Evolutionary conservation across 768 basidiomycete genomes (phyloP).

Genomic region (Lentinula detonsa): DNA sequence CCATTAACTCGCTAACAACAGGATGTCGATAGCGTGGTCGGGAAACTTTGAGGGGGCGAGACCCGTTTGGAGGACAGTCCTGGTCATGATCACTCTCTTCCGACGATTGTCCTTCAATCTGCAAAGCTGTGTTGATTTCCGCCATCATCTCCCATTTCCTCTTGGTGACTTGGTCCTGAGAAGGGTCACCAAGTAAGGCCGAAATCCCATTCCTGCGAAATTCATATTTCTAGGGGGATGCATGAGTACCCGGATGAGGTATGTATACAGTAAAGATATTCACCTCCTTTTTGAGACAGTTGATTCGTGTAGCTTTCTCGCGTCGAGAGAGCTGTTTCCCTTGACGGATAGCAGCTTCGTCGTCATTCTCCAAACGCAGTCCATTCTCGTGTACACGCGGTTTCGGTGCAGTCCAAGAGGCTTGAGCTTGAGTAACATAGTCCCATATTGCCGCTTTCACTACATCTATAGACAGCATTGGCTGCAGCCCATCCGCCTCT

Average conservation of each 20-base stretch:
- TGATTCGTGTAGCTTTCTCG: not conserved
- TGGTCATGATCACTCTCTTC: not conserved
- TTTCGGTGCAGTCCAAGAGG: not conserved
- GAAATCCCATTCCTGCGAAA: not conserved
- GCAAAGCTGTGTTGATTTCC: not conserved
- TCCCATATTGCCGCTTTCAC: not conserved
- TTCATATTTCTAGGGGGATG: not conserved
- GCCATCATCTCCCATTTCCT: not conserved
- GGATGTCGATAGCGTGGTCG: not conserved
- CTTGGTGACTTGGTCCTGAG: not conserved
- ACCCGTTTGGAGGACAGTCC: not conserved
- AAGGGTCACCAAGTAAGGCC: not conserved
- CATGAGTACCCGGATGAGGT: not conserved
- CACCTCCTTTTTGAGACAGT: not conserved
- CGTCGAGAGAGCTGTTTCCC: not conserved
- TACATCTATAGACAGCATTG: not conserved
- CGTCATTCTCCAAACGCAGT: not conserved
- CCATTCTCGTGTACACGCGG: not conserved
- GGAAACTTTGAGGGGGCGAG: not conserved
- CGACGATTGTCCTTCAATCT: not conserved
- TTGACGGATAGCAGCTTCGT: not conserved
- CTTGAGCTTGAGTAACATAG: not conserved
- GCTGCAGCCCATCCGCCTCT: not conserved
- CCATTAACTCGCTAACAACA: not conserved
- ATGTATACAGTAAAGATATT: not conserved